Percentiles rank a stretch among this genome's conserved stretches.
Conservation (phyloP, 805 yeast species). For the Candida germanica region DNA sequence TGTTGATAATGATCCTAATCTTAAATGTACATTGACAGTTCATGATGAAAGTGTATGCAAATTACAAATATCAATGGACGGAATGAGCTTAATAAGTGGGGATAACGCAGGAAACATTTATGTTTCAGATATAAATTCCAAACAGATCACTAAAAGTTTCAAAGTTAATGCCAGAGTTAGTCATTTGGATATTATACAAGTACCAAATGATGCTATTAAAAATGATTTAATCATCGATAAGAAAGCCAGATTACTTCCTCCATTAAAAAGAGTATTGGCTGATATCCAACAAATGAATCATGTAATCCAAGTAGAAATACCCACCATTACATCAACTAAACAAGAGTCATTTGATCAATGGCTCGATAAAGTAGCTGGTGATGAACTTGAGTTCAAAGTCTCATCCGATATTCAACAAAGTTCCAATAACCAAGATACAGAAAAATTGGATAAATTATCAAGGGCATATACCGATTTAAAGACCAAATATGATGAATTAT, state of each 20-base stretch:
- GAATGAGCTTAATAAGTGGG: conserved; percentile 69
- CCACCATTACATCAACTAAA: conserved; percentile 3
- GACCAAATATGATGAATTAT: conserved; percentile 57
- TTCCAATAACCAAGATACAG: conserved; percentile 20
- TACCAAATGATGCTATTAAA: conserved; percentile 15
- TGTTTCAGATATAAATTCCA: conserved; percentile 66
- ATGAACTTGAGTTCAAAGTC: conserved; percentile 51
- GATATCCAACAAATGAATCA: conserved; percentile 36
- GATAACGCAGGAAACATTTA: conserved; percentile 67
- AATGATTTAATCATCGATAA: conserved; percentile 20
- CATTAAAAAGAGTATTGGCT: conserved; percentile 55
- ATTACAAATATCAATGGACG: conserved; percentile 67
- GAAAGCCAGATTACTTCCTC: conserved; percentile 52
- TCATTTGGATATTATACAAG: conserved; percentile 20
- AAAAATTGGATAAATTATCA: conserved; percentile 48
- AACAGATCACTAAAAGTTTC: conserved; percentile 62
- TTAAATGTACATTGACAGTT: conserved; percentile 51
- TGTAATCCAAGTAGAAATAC: conserved; percentile 43
- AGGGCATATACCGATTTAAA: conserved; percentile 59
- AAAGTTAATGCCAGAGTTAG: conserved; percentile 38
- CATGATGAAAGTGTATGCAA: conserved; percentile 50
- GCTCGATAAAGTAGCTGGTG: conserved; percentile 45
- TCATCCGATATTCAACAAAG: conserved; percentile 15
- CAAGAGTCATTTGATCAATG: conserved; percentile 35
- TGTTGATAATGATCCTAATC: conserved; percentile 48